Conservation (phyloP, 2,329 filamentous ascomycete genomes). For the Aspergillus bombycis region DNA sequence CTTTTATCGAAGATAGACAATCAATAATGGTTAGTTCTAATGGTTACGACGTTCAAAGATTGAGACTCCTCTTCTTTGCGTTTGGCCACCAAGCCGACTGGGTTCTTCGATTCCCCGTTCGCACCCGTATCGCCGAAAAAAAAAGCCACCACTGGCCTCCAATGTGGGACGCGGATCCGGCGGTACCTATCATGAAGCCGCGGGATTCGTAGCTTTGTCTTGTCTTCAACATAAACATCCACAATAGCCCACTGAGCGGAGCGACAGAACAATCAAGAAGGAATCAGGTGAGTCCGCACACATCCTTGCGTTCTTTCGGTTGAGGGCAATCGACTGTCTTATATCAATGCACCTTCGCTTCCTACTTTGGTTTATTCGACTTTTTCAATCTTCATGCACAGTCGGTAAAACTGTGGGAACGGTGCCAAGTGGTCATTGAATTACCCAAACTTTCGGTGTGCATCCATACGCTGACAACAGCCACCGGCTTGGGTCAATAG, state of each 20-base stretch:
- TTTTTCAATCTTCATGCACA: background rate
- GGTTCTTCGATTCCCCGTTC: constrained; percentile 20
- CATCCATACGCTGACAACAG: background rate
- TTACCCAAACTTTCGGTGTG: constrained; percentile 10
- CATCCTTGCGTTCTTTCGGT: background rate
- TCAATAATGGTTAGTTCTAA: background rate
- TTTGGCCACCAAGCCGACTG: constrained; percentile 12
- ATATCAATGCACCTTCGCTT: background rate
- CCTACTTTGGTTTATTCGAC: background rate
- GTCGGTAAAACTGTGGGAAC: background rate
- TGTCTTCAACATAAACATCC: constrained; percentile 20
- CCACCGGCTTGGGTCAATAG: constrained; percentile 5
- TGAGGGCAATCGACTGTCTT: background rate
- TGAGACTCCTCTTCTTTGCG: constrained; percentile 6
- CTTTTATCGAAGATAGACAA: constrained; percentile 1
- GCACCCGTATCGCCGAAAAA: constrained; percentile 27
- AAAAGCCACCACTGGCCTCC: constrained; percentile 29
- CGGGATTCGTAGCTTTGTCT: constrained; percentile 25
- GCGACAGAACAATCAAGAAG: constrained; percentile 10
- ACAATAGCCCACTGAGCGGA: constrained; percentile 13
- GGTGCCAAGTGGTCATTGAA: constrained; percentile 4
- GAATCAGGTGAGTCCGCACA: constrained; percentile 3
- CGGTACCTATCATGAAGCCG: constrained; percentile 34
- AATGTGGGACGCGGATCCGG: constrained; percentile 37
- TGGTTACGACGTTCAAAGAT: constrained; percentile 1